These are phyloP conservation scores for Claviceps sp. DNA, from an alignment of 2,329 filamentous ascomycete species.

Conservation along the genomic window DNA sequence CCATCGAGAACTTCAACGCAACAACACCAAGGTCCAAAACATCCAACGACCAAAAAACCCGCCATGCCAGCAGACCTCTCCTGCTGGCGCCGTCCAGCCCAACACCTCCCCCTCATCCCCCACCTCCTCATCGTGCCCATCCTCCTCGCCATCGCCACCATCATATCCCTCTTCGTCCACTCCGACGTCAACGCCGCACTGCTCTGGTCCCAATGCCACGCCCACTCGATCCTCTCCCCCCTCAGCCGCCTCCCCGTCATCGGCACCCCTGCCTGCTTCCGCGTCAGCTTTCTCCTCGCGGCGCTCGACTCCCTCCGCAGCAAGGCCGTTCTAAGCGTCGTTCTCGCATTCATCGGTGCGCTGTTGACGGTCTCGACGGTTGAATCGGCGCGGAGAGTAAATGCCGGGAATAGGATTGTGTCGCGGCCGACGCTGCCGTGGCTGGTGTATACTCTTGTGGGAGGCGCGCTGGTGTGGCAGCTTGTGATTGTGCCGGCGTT, in stretches of 20 bases:
- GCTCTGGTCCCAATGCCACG: conserved; percentile 40
- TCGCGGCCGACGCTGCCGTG: conserved; percentile 26
- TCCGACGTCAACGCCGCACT: conserved; percentile 37
- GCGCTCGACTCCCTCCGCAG: conserved; percentile 28
- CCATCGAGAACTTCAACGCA: background rate
- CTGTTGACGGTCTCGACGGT: conserved; percentile 36
- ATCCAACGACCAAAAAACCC: too few species aligned
- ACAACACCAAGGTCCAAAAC: background rate
- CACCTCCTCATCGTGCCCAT: conserved; percentile 37
- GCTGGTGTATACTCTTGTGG: conserved; percentile 34
- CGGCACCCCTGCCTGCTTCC: conserved; percentile 33
- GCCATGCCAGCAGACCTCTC: background rate
- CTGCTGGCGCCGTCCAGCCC: conserved; percentile 30
- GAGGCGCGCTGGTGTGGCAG: conserved; percentile 38
- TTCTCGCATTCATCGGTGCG: conserved; percentile 31
- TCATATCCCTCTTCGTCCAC: conserved; percentile 28
- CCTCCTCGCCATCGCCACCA: conserved; percentile 30
- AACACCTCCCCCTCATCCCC: conserved; percentile 37
- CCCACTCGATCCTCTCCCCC: conserved; percentile 29
- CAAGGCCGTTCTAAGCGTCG: conserved; percentile 25
- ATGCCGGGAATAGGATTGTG: conserved; percentile 22
- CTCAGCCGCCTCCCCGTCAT: conserved; percentile 31
- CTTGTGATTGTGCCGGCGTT: conserved; percentile 37
- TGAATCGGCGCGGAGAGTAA: conserved; percentile 33
- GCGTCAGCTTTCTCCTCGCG: conserved; percentile 35